Evolutionary conservation across 768 basidiomycete species (phyloP), one percentile per base, ranked within the genome.

Genomic region (Phaffia tasmanica): DNA sequence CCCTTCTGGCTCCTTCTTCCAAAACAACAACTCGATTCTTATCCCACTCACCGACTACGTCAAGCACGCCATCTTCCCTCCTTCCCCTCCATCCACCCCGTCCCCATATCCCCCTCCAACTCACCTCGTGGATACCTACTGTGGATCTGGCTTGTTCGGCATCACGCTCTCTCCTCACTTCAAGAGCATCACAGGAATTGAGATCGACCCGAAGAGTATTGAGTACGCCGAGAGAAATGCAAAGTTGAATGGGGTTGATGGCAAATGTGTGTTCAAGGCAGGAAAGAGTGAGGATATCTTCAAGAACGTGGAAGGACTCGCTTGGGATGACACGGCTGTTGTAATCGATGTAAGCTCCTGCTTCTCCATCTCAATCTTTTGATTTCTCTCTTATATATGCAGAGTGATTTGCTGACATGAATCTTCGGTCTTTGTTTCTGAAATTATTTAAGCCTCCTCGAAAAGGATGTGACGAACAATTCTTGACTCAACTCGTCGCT

Each of bases 1-100:
- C 69, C 69, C 74, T 3, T 76, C 77, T n/a, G 85, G 87, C 57
- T 87, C 89, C 4, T 99, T 98, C 81, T 98, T 98, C 82, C 94
- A 99, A 74, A 97, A 97, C 80, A 99, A 99, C 82, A 93, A 94
- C 74, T 84, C 88, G 8, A 87, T 94, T 49, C 83, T 98, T 32
- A 80, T 84, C 7, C 85, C 89, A 0, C 81, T 99, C 60, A 87
- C 88, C n/a, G 74, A 82, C 68, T 89, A 93, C 77, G 90, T 94
- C 63, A 81, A 81, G 54, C 82, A 86, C 32, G 84, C 86, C 62
- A 84, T 92, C 72, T 84, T 85, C 72, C 56, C 63, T 25, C 57
- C 67, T 18, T 60, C 59, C 55, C 48, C 32, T 49, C 35, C 49
- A 60, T 64, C 58, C 51, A 62, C 72, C 72, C 72, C 76, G 0